Evolutionary conservation across 768 basidiomycete genomes (phyloP).

Genomic region (Daedaleopsis nitida): DNA sequence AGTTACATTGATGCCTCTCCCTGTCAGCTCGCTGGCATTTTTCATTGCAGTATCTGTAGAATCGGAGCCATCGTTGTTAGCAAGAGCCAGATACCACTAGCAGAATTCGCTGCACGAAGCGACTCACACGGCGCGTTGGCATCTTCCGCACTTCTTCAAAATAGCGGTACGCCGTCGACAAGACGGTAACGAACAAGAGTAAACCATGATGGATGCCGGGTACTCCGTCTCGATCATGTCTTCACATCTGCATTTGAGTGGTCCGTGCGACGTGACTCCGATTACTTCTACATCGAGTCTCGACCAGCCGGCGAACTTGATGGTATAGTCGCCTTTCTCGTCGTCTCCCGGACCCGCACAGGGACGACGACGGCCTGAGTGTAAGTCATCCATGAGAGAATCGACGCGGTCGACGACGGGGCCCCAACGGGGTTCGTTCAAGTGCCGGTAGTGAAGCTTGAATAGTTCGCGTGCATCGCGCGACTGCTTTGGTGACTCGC

Average conservation of each 20-base stretch:
- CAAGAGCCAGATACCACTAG: not conserved
- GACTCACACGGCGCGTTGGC: not conserved
- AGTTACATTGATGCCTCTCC: too few species aligned
- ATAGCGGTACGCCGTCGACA: not conserved
- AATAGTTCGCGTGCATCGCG: too few species aligned
- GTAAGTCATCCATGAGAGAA: too few species aligned
- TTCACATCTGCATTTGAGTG: not conserved
- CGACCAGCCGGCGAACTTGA: not conserved
- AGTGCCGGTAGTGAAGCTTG: too few species aligned
- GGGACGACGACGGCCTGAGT: not conserved
- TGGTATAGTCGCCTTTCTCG: not conserved
- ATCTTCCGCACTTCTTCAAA: not conserved
- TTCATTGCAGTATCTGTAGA: not conserved
- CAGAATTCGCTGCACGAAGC: too few species aligned
- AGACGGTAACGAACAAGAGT: not conserved
- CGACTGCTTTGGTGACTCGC: too few species aligned
- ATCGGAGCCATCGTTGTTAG: too few species aligned
- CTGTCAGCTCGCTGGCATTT: too few species aligned
- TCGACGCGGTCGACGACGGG: too few species aligned
- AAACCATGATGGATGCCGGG: not conserved
- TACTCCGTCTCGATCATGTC: not conserved
- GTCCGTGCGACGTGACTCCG: not conserved
- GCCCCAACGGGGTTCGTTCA: too few species aligned
- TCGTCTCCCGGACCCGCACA: not conserved
- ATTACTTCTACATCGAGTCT: not conserved